Conservation (phyloP, 441 rosid genomes). For the Aquilaria agallochum region DNA sequence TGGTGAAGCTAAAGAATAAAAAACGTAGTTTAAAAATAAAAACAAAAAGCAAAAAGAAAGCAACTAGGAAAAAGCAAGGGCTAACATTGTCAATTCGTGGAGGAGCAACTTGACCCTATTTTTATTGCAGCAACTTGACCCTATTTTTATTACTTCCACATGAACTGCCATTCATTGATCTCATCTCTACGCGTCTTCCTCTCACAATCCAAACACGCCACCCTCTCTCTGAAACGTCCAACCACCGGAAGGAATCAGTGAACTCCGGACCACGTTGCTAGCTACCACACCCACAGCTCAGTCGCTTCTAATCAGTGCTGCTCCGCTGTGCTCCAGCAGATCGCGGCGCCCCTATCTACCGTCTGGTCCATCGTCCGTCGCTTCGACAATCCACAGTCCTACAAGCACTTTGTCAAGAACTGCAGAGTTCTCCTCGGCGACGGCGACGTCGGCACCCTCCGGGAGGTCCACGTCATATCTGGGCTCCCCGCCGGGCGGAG, state of each 20-base stretch:
- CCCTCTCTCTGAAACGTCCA: not conserved
- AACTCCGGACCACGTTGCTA: constrained; percentile 35
- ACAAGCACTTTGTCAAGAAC: constrained; percentile 68
- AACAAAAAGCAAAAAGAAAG: not conserved
- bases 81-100: not conserved
- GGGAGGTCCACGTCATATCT: constrained; percentile 57
- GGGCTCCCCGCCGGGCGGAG: constrained; percentile 63
- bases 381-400: constrained; percentile 61
- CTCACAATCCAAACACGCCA: not conserved
- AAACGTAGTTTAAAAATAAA: not conserved
- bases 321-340: constrained; percentile 61
- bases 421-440: constrained; percentile 54
- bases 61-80: not conserved
- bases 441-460: constrained; percentile 55
- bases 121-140: constrained; percentile 23
- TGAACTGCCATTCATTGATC: constrained; percentile 25
- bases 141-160: constrained; percentile 25
- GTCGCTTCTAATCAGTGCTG: constrained; percentile 56
- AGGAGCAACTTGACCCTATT: constrained; percentile 23
- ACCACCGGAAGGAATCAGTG: constrained; percentile 5
- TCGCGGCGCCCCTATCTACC: constrained; percentile 50
- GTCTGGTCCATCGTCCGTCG: constrained; percentile 75
- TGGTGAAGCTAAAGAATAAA: too few species aligned
- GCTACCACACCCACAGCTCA: constrained; percentile 41
- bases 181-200: not conserved